Base-by-base conservation (phyloP, 2,329 filamentous ascomycete species). In the Talaromyces marneffei region DNA sequence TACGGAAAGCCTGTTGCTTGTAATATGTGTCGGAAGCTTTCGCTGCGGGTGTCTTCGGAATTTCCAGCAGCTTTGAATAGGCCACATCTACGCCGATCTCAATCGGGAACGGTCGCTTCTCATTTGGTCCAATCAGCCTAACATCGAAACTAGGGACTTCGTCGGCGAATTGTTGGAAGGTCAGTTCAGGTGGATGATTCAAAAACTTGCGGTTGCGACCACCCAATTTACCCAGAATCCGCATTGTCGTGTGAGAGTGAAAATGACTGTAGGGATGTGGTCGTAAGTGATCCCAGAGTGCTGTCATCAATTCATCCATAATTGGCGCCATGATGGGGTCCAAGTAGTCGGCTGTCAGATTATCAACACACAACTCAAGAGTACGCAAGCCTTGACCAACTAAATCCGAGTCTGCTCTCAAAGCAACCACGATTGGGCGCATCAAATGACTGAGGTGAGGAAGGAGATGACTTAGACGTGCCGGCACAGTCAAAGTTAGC, bases 321-420 rank as follows among this genome's bases (percentile, higher is more conserved):
- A 97, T 95, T 0, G 94, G 95, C 2, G 93, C 91, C 93, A 99
- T 99, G 69, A 99, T 97, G 0, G 94, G 95, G 68, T 99, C 94
- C 14, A 99, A 80, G 71, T 99, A 99, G 70, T 99, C 94, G 0
- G 94, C 93, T 0, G 95, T 99, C 0, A 99, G 83, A 68, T 99
- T 99, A 65, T 99, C 94, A 18, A 99, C 94, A 70, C 94, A 99
- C 1, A 99, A 84, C 71, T 99, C 94, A 4, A 99, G 79, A 0
- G 94, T 99, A 29, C 95, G 83, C 6, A 99, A 80, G 0, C 94
- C 94, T 74, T 99, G 95, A 0, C 92, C 92, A 18, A 99, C 93
- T 40, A 99, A 83, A 66, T 99, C 94, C 1, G 90, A 92, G 14
- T 93, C 92, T 18, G 92, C 92, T 61, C 92, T 86, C 57, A 99